Percentiles rank a stretch among this genome's conserved stretches.
These are phyloP conservation scores for Saturnispora silvae DNA, from an alignment of 805 yeast genomes.

Conservation along the genomic window DNA sequence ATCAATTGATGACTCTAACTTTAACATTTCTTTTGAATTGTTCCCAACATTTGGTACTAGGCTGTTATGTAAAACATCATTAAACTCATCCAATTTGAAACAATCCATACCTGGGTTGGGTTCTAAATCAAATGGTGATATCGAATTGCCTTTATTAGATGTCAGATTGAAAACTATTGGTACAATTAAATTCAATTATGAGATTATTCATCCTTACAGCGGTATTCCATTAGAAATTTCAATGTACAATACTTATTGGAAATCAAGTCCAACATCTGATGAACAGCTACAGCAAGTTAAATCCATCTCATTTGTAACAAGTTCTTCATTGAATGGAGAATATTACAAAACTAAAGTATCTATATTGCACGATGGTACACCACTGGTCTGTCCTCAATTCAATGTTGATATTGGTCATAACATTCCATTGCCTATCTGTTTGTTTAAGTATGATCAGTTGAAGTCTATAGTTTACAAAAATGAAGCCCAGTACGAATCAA, in stretches of 20 bases:
- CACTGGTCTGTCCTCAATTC: constrained; percentile 69
- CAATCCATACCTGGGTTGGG: constrained; percentile 28
- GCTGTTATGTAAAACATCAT: constrained; percentile 79
- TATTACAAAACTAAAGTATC: constrained; percentile 64
- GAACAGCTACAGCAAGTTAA: constrained; percentile 15
- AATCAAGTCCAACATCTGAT: constrained; percentile 52
- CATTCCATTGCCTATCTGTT: constrained; percentile 50
- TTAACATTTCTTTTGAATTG: constrained; percentile 75
- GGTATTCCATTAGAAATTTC: constrained; percentile 81
- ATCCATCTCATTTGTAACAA: constrained; percentile 68
- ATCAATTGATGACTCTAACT: constrained; percentile 48
- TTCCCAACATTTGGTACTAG: constrained; percentile 94
- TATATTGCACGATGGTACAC: constrained; percentile 71
- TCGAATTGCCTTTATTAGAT: constrained; percentile 69
- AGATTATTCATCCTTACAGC: constrained; percentile 78
- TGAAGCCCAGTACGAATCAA: constrained; percentile 10
- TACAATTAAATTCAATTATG: constrained; percentile 62
- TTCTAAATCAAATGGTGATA: constrained; percentile 28
- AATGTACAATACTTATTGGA: constrained; percentile 95
- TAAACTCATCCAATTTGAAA: constrained; percentile 47
- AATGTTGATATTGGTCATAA: constrained; percentile 34
- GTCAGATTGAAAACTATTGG: constrained; percentile 75
- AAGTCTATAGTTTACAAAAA: constrained; percentile 18
- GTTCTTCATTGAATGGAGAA: constrained; percentile 79
- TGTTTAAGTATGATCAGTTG: constrained; percentile 40